Conservation (phyloP, 2,329 filamentous ascomycete genomes). For the Remersonia thermophila region DNA sequence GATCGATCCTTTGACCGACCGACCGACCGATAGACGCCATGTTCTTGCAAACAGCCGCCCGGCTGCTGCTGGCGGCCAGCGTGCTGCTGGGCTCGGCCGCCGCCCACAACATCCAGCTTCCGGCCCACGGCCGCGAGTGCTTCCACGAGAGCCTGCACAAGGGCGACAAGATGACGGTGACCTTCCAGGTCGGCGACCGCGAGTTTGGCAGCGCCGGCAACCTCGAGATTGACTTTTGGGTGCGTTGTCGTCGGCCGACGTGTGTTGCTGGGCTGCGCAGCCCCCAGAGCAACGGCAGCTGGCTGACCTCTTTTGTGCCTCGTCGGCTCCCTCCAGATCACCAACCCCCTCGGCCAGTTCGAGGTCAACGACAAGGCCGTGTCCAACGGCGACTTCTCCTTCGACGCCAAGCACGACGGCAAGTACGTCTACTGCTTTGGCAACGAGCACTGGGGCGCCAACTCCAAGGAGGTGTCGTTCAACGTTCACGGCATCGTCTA, state of each 20-base stretch:
- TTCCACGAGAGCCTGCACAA: constrained; percentile 88
- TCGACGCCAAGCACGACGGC: constrained; percentile 73
- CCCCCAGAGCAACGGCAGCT: not conserved
- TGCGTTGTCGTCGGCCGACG: constrained; percentile 37
- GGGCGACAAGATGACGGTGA: constrained; percentile 97
- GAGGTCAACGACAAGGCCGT: constrained; percentile 69
- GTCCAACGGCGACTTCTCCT: constrained; percentile 86
- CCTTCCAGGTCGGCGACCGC: constrained; percentile 92
- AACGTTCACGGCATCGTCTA: constrained; percentile 99
- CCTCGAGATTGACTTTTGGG: constrained; percentile 96
- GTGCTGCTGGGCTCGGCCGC: constrained; percentile 49
- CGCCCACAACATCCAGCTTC: constrained; percentile 93
- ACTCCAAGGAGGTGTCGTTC: constrained; percentile 96
- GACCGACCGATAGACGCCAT: constrained; percentile 23
- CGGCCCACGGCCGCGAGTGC: constrained; percentile 88
- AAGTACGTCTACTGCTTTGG: constrained; percentile 97
- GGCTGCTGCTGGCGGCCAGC: constrained; percentile 33
- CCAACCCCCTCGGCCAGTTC: constrained; percentile 63
- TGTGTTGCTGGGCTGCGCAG: no score
- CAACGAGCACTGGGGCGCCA: constrained; percentile 94
- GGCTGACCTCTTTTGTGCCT: not conserved
- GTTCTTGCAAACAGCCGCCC: constrained; percentile 30
- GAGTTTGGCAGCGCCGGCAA: constrained; percentile 94
- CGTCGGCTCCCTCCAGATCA: constrained; percentile 51
- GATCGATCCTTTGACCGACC: no score